Conservation (phyloP, 2,329 filamentous ascomycete genomes). For the Phaeosphaeria sp. region DNA sequence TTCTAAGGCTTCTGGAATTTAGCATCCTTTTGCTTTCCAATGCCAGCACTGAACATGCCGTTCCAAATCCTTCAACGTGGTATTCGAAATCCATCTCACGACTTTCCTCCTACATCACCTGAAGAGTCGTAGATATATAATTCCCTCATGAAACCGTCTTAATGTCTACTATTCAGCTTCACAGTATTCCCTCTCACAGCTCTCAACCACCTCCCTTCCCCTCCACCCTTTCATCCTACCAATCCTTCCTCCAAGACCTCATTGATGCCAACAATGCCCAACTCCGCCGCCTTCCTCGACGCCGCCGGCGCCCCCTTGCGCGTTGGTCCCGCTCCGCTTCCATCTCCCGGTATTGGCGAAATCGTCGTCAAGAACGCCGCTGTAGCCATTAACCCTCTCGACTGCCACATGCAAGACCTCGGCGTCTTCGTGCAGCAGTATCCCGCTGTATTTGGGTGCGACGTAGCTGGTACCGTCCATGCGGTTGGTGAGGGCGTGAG, state of each 20-base stretch:
- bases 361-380: slow-evolving; percentile 36
- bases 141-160: not conserved
- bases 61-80: not conserved
- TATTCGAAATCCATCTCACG: not conserved
- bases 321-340: slow-evolving; percentile 28
- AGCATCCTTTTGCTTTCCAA: not conserved
- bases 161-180: not conserved
- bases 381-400: slow-evolving; percentile 36
- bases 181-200: not conserved
- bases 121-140: not conserved
- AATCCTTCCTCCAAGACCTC: not conserved
- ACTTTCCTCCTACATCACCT: too few species aligned
- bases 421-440: slow-evolving; percentile 42
- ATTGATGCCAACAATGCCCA: not conserved
- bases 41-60: not conserved
- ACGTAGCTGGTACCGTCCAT: slow-evolving; percentile 52
- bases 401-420: slow-evolving; percentile 28
- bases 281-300: slow-evolving; percentile 32
- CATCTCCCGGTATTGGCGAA: slow-evolving; percentile 25
- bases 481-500: slow-evolving; percentile 51
- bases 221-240: not conserved
- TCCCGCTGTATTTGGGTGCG: slow-evolving; percentile 44
- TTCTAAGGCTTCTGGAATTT: too few species aligned
- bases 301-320: slow-evolving; percentile 22
- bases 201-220: not conserved